Conservation (phyloP, 2,329 filamentous ascomycete genomes). For the Penicillium olsonii region DNA sequence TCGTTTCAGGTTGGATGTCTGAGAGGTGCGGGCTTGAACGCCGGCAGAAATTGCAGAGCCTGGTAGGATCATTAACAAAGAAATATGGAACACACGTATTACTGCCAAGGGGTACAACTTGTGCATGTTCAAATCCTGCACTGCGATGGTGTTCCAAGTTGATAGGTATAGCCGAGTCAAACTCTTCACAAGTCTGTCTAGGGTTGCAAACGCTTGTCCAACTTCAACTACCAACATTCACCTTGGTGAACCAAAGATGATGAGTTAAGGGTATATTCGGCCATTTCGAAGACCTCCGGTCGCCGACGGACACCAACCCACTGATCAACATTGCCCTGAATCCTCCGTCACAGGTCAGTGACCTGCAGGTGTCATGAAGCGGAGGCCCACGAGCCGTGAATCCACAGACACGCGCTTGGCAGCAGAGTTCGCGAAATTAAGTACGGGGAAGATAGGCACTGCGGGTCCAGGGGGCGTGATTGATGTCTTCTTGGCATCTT, state of each 20-base stretch:
- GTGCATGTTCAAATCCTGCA: no score
- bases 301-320: constrained; percentile 7
- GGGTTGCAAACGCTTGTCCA: no score
- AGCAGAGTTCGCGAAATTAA: background rate
- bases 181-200: no score
- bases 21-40: background rate
- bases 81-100: background rate
- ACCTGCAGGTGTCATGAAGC: background rate
- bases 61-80: no score
- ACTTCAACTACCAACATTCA: no score
- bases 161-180: no score
- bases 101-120: no score
- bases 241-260: no score
- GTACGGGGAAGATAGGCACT: background rate
- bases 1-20: background rate
- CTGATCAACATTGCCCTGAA: constrained; percentile 3
- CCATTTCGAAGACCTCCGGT: constrained; percentile 13
- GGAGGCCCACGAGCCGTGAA: background rate
- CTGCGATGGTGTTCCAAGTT: no score
- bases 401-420: background rate
- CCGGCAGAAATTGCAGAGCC: background rate
- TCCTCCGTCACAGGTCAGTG: background rate
- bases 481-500: background rate
- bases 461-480: background rate
- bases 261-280: no score